Evolutionary conservation across 2,329 filamentous ascomycete genomes (phyloP).

Genomic region (Cytospora piceae): DNA sequence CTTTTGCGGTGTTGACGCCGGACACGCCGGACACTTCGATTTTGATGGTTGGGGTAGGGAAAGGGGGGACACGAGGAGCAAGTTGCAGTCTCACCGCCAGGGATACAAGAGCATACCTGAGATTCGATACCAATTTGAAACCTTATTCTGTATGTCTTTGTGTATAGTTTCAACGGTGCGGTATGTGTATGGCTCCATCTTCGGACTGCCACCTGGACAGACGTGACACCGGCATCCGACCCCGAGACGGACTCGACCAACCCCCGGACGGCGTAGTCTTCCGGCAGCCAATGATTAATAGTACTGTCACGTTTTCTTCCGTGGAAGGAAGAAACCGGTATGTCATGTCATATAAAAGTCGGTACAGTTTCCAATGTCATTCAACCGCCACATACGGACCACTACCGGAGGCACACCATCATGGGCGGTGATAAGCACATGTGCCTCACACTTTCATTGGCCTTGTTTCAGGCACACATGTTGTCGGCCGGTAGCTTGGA

Average conservation of each 20-base stretch:
- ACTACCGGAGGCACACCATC: neutral
- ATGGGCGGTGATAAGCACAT: constrained; percentile 3
- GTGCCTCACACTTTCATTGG: constrained; percentile 10
- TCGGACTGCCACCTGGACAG: neutral
- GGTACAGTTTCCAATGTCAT: neutral
- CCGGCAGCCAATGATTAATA: neutral
- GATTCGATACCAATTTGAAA: neutral
- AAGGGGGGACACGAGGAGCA: neutral
- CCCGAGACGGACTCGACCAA: neutral
- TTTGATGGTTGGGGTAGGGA: neutral
- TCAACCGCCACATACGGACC: neutral
- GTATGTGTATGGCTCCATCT: neutral
- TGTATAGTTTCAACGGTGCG: neutral
- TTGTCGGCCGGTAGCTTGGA: constrained; percentile 4
- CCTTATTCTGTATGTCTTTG: neutral
- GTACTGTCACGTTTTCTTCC: neutral
- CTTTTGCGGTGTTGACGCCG: neutral
- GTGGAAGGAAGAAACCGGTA: neutral
- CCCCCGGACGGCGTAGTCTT: neutral
- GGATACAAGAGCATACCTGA: neutral
- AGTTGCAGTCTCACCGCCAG: neutral
- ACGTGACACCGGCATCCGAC: neutral
- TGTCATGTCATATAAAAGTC: neutral
- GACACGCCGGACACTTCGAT: neutral
- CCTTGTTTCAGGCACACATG: constrained; percentile 10